Percentiles rank a stretch among this genome's conserved stretches.
phyloP scores from a whole-genome alignment of 257 asterid genomes.

The Rauvolfia tetraphylla region DNA sequence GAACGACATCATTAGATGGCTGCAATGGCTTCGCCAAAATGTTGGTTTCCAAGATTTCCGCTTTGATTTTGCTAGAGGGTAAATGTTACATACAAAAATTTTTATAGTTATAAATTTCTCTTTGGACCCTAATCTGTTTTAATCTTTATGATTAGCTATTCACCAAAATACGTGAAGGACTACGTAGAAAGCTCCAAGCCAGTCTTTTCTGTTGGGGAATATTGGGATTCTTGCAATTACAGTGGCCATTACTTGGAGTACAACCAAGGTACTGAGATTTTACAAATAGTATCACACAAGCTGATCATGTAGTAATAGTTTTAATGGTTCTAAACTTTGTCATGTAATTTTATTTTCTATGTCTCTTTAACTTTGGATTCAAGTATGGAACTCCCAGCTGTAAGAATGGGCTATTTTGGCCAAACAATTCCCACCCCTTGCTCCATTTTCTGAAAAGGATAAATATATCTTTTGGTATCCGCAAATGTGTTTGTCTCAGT shows the following conservation, averaged over 20 bases:
- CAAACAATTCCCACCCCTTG: neutral
- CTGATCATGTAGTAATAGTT: neutral
- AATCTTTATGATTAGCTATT: slow-evolving; percentile 42
- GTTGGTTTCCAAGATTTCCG: slow-evolving; percentile 97
- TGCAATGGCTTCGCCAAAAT: slow-evolving; percentile 61
- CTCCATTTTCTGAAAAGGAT: neutral
- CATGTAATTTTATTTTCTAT: neutral
- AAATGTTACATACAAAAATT: slow-evolving; percentile 3
- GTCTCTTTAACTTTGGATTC: neutral
- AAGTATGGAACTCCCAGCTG: neutral
- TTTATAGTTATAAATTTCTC: neutral
- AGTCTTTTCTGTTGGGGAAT: slow-evolving; percentile 83
- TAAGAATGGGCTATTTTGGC: neutral
- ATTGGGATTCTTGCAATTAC: slow-evolving; percentile 96
- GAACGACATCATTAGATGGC: slow-evolving; percentile 79
- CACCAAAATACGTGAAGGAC: slow-evolving; percentile 81
- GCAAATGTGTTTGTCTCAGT: neutral
- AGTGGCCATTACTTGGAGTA: slow-evolving; percentile 67
- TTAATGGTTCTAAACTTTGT: neutral
- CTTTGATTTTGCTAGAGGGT: slow-evolving; percentile 95
- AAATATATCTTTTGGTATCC: neutral
- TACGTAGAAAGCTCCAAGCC: slow-evolving; percentile 74
- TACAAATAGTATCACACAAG: neutral
- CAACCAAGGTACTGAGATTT: slow-evolving; percentile 65
- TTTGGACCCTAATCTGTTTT: slow-evolving; percentile 4